Evolutionary conservation across 179 eudicot genomes (phyloP).

Genomic region (Silene vulgaris): DNA sequence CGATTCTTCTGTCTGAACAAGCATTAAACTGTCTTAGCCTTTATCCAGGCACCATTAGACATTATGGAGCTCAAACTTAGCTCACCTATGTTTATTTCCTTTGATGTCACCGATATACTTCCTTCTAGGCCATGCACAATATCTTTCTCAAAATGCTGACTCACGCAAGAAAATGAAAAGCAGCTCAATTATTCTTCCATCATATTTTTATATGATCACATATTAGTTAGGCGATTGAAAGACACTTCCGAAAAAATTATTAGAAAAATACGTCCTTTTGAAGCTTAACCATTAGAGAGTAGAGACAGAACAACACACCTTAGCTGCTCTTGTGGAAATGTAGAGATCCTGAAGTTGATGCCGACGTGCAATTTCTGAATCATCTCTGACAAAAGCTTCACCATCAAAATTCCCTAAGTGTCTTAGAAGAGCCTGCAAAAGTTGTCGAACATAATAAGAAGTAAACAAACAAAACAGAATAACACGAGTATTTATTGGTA

Average conservation of each 20-base stretch:
- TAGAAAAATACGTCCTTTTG: neutral
- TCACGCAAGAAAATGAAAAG: constrained; percentile 25
- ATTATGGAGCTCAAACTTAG: neutral
- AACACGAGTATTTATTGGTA: neutral
- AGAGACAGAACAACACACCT: constrained; percentile 38
- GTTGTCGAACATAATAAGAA: neutral
- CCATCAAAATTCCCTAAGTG: constrained; percentile 55
- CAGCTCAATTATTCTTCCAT: neutral
- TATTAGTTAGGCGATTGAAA: constrained; percentile 3
- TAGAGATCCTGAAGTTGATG: constrained; percentile 52
- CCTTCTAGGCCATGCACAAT: constrained; percentile 66
- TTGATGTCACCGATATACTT: constrained; percentile 51
- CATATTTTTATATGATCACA: neutral
- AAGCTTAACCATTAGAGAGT: neutral
- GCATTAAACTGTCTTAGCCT: constrained; percentile 18
- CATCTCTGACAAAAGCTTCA: constrained; percentile 48
- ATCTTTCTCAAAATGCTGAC: constrained; percentile 77
- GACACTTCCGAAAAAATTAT: neutral
- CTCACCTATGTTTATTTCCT: constrained; percentile 73
- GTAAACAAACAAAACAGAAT: constrained; percentile 5
- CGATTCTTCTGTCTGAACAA: constrained; percentile 56
- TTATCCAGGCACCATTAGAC: constrained; percentile 1
- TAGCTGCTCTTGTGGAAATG: constrained; percentile 60
- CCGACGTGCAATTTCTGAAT: constrained; percentile 44
- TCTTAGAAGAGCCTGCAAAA: constrained; percentile 50